These are phyloP conservation scores for Macrocystidia cucumis DNA, from an alignment of 1,284 basidiomycete species.

Conservation along the genomic window DNA sequence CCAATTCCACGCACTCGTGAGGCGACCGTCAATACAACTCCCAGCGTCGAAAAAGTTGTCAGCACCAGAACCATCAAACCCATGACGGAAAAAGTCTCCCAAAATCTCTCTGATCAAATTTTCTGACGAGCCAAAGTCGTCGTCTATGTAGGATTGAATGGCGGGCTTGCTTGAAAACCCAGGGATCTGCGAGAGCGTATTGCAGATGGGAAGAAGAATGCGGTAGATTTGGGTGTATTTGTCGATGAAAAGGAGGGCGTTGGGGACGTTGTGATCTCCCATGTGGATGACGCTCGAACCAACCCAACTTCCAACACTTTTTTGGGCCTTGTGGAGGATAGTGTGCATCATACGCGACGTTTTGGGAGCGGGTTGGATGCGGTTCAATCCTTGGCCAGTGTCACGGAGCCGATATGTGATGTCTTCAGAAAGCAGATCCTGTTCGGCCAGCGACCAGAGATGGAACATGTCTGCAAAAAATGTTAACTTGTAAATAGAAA, in stretches of 20 bases:
- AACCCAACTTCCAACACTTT: conserved; percentile 72
- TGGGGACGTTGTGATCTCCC: conserved; percentile 80
- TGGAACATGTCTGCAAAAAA: conserved; percentile 72
- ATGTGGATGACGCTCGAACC: conserved; percentile 50
- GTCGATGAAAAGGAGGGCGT: conserved; percentile 78
- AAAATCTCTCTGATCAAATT: conserved; percentile 62
- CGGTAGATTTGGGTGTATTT: conserved; percentile 86
- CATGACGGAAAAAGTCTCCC: conserved; percentile 76
- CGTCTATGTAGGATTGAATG: conserved; percentile 66
- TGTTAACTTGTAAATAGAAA: conserved; percentile 1
- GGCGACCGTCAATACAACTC: conserved; percentile 47
- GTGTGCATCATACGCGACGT: conserved; percentile 80
- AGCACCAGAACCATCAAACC: conserved; percentile 76
- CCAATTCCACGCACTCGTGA: conserved; percentile 86
- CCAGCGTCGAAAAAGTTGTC: conserved; percentile 77
- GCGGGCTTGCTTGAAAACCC: conserved; percentile 54
- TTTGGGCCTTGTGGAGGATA: conserved; percentile 73
- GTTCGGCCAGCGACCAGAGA: conserved; percentile 72
- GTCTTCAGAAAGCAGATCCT: conserved; percentile 68
- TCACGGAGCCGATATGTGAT: conserved; percentile 70
- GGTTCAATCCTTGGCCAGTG: conserved; percentile 78
- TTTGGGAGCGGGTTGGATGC: conserved; percentile 76
- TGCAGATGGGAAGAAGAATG: conserved; percentile 77
- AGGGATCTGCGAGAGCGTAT: conserved; percentile 65
- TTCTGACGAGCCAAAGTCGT: conserved; percentile 70